Evolutionary conservation across 2,329 filamentous ascomycete genomes (phyloP).

Genomic region (Nothophoma quercina): DNA sequence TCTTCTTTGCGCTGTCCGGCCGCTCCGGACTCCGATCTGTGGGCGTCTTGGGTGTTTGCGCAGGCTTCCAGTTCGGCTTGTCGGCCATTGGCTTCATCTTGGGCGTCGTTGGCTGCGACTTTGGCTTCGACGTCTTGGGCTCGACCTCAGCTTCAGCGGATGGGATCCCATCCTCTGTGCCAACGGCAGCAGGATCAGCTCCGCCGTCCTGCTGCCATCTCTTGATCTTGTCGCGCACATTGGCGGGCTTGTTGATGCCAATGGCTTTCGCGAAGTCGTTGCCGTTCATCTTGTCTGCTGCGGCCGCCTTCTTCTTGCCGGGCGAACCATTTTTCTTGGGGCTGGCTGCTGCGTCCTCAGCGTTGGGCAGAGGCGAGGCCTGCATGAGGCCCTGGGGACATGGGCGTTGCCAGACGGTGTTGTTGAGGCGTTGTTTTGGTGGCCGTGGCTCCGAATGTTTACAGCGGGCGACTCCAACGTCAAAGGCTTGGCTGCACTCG

Average conservation of each 20-base stretch:
- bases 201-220: constrained; percentile 85
- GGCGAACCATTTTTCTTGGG: constrained; percentile 41
- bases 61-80: constrained; percentile 39
- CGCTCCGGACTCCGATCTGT: constrained; percentile 37
- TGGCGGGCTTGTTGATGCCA: constrained; percentile 53
- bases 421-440: background rate
- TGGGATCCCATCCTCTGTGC: constrained; percentile 6
- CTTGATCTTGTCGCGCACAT: constrained; percentile 77
- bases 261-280: constrained; percentile 51
- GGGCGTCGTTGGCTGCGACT: constrained; percentile 32
- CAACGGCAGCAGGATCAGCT: constrained; percentile 54
- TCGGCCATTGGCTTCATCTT: constrained; percentile 35
- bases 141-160: constrained; percentile 14
- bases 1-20: constrained; percentile 43
- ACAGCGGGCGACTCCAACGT: constrained; percentile 6
- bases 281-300: constrained; percentile 45
- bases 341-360: constrained; percentile 26
- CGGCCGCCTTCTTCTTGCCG: constrained; percentile 35
- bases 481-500: background rate
- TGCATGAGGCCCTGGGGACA: constrained; percentile 35
- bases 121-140: constrained; percentile 13
- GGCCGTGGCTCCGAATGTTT: background rate
- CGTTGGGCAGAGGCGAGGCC: constrained; percentile 33
- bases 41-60: constrained; percentile 35
- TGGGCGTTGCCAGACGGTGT: constrained; percentile 24